Evolutionary conservation across 352 stramenopile species (phyloP).

Genomic region (Blastocystis sp.): DNA sequence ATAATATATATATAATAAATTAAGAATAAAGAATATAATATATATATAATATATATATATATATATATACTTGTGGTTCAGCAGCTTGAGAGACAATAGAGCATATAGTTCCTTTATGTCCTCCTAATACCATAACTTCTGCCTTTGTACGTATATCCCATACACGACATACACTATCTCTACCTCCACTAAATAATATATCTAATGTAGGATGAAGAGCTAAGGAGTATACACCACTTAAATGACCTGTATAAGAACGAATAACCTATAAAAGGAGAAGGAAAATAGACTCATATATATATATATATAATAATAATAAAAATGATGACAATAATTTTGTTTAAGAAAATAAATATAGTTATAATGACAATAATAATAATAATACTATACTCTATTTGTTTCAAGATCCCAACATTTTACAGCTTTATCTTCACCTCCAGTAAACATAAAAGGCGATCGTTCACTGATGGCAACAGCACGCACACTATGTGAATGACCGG

Average conservation of each 20-base stretch:
- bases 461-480: conserved; percentile 76
- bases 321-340: no score
- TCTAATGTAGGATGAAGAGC: conserved; percentile 91
- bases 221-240: conserved; percentile 87
- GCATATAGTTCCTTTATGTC: conserved; percentile 83
- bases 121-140: conserved; percentile 71
- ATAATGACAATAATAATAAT: not conserved
- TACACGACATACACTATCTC: conserved; percentile 61
- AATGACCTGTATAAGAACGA: conserved; percentile 95
- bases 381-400: conserved; percentile 71
- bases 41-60: not conserved
- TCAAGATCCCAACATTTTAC: conserved; percentile 95
- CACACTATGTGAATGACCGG: conserved; percentile 89
- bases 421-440: conserved; percentile 91
- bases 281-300: no score
- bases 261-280: conserved; percentile 69
- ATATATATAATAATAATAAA: no score
- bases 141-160: conserved; percentile 99
- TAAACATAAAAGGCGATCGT: conserved; percentile 91
- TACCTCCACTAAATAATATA: conserved; percentile 82
- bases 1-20: not conserved
- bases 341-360: not conserved
- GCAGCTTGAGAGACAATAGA: conserved; percentile 75
- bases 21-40: not conserved
- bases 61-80: conserved; percentile 63